Evolutionary conservation across 495 filamentous ascomycete species (phyloP), one percentile per base, ranked within the genome.

Genomic region (Penicillium salamii): DNA sequence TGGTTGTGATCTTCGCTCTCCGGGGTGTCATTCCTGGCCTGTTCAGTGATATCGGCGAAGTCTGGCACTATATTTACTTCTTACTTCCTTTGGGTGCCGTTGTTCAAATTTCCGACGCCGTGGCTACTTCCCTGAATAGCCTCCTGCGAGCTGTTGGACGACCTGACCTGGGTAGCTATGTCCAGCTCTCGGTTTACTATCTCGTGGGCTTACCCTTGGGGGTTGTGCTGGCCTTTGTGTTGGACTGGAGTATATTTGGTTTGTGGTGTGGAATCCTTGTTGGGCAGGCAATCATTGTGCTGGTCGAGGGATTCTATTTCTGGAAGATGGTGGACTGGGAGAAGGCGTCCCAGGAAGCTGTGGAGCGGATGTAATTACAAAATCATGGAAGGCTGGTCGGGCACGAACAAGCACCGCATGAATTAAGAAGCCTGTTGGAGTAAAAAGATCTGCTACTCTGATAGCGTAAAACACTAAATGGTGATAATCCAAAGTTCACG

Each of bases 41-140:
- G 41, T 76, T 75, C 40, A 69, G 65, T 7, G 55, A 67, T 2
- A 70, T 76, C 35, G 29, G 34, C 7, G 54, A 46, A 7, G 73
- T 76, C 32, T 60, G 66, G 28, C 61, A 66, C 7, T 29, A 63
- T 34, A 56, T 63, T 15, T 46, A 39, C 5, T 41, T 43, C 2
- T 36, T 58, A 20, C 53, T 68, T 20, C 64, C 64, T 8, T 14
- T 65, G 14, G 57, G 50, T 42, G 65, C 65, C 8, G 55, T 60
- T 2, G 46, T 68, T 24, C 59, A 63, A 33, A 43, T 65, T 11
- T 51, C 59, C 6, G 65, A 68, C 41, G 50, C 65, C 6, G n/a
- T 59, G 12, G 62, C 54, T 7, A 51, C 61, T 8, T 47, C 38
- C 17, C 40, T 47, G 11, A 55, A 50, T 42, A 63, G 62, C n/a